Conservation (phyloP, 305 asterid species). For the Fraxinus sp. region DNA sequence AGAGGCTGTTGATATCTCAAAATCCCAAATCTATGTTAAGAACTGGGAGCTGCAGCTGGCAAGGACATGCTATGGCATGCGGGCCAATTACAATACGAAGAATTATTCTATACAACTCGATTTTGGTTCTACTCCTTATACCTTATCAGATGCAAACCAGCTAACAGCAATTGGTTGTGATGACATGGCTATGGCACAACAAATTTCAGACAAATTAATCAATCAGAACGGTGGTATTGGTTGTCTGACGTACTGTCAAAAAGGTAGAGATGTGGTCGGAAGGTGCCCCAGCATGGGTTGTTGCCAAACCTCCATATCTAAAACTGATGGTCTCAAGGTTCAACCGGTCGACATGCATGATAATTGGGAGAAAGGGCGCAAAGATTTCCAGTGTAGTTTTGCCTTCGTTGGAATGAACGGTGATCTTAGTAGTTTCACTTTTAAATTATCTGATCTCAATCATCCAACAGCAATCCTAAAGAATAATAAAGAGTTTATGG, state of each 20-base stretch:
- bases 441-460: not conserved
- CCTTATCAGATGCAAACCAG: not conserved
- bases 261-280: not conserved
- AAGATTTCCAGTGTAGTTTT: not conserved
- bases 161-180: not conserved
- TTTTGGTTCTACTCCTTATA: not conserved
- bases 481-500: not conserved
- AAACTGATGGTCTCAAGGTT: not conserved
- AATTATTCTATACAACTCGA: not conserved
- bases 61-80: not conserved
- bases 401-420: not conserved
- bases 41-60: not conserved
- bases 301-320: not conserved
- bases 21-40: not conserved
- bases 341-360: not conserved
- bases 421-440: not conserved
- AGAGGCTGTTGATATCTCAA: not conserved
- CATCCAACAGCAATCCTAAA: not conserved
- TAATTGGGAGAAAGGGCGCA: not conserved
- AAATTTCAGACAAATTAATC: no score
- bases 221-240: not conserved
- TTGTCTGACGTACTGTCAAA: fast-evolving
- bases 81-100: not conserved
- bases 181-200: not conserved
- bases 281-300: not conserved